Evolutionary conservation across 257 asterid species (phyloP), one percentile per base, ranked within the genome.

Genomic region (Solanum peruvianum): DNA sequence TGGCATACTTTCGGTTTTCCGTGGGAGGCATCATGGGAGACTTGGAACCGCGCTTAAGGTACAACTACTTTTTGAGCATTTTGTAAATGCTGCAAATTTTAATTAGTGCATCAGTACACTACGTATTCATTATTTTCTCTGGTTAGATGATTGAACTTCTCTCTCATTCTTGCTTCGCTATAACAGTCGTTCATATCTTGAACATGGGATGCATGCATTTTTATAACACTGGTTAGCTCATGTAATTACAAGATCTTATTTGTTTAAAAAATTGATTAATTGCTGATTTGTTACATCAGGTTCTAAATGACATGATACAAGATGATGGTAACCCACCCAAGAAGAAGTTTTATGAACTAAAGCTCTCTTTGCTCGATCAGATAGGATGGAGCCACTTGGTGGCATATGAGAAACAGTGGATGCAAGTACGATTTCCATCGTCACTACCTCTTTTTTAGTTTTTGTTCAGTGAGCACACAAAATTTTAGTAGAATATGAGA

Each of bases 41-140:
- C 93, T 94, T 41, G 99, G 99, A 91, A 94, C 92, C 35, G 98
- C 99, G 77, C 87, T 97, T 29, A 97, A 97, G 98, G 98, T 97
- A 92, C 84, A 15, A 31, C 52, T 39, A 66, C 76, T 85, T 80
- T 70, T 52, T 25, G 37, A 45, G 69, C 66, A 16, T 47, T 80
- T 47, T 80, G 11, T 80, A 14, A 15, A 78, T 80, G 42, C 0
- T 27, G 84, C 64, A 80, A 29, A 49, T 45, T 80, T 45, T 29
- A 47, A 1, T 45, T 47, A 35, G 42, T 80, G 85, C 67, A 47
- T 80, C 44, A 78, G 84, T 78, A 31, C 20, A 11, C 67, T 47
- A 29, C 10, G 67, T 45, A 29, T 47, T 80, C 44, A 27, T 16
- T 29, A 8, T 80, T 80, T 78, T 15, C 67, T 15, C 13, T 4